These are phyloP conservation scores for Gigaspora rosea DNA, from an alignment of 192 early-diverging fungal species.

Conservation along the genomic window DNA sequence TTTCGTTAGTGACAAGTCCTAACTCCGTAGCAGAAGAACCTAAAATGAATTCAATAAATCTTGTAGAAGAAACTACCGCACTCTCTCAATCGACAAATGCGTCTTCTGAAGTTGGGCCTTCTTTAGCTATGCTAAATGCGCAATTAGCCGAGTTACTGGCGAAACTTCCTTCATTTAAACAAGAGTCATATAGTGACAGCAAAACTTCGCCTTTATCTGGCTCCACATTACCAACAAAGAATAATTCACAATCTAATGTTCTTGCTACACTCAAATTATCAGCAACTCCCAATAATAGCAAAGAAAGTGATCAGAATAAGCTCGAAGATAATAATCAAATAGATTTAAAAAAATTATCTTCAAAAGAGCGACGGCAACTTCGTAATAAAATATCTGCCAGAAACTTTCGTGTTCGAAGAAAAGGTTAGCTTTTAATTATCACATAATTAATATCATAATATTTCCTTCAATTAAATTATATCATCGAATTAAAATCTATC, in stretches of 20 bases:
- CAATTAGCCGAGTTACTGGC: slow-evolving; percentile 32
- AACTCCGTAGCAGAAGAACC: background rate
- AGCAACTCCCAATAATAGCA: slow-evolving; percentile 3
- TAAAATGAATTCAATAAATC: background rate
- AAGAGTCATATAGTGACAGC: slow-evolving; percentile 6
- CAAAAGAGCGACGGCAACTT: slow-evolving; percentile 79
- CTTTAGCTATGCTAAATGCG: slow-evolving; percentile 26
- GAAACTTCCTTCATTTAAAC: slow-evolving; percentile 30
- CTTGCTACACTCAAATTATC: background rate
- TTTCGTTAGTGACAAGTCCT: slow-evolving; percentile 10
- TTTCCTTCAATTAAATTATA: background rate
- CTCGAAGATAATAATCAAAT: slow-evolving; percentile 34
- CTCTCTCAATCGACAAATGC: background rate
- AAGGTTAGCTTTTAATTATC: slow-evolving; percentile 53
- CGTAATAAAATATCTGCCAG: slow-evolving; percentile 87
- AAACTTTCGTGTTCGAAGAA: slow-evolving; percentile 82
- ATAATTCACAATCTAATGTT: background rate
- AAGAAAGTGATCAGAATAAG: background rate
- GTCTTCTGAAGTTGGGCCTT: slow-evolving; percentile 22
- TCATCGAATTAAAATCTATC: background rate
- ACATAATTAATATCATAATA: background rate
- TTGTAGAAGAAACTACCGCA: background rate
- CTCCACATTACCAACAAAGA: background rate
- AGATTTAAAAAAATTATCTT: slow-evolving; percentile 65
- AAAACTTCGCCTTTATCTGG: background rate